Percentiles rank a stretch among this genome's conserved stretches.
These are phyloP conservation scores for Pseudozyma sp. DNA, from an alignment of 1,284 basidiomycete genomes.

Conservation along the genomic window DNA sequence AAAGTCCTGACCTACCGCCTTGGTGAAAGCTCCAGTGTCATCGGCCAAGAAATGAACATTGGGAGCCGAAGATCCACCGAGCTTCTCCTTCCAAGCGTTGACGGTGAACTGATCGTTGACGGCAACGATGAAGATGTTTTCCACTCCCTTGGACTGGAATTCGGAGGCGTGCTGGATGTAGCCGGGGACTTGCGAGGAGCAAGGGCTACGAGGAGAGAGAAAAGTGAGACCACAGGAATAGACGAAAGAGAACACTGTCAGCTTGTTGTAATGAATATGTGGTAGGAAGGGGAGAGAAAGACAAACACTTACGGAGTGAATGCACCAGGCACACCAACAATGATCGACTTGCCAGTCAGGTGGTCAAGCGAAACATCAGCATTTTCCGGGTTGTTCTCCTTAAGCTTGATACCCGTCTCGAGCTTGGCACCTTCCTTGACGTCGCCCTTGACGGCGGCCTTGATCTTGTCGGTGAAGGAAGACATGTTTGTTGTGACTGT, in stretches of 20 bases:
- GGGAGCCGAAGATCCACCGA: constrained; percentile 39
- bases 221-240: not conserved
- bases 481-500: constrained; percentile 22
- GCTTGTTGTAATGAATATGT: not conserved
- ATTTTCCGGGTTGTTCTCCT: constrained; percentile 59
- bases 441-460: constrained; percentile 44
- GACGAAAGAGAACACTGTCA: constrained; percentile 8
- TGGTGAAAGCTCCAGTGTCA: constrained; percentile 65
- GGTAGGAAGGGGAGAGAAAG: not conserved
- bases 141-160: constrained; percentile 62
- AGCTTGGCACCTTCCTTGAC: constrained; percentile 58
- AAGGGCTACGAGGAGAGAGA: constrained; percentile 36
- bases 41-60: constrained; percentile 65
- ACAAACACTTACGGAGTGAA: constrained; percentile 39
- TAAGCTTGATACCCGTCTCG: constrained; percentile 50
- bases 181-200: constrained; percentile 66
- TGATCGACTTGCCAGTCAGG: constrained; percentile 44
- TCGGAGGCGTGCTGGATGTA: constrained; percentile 59
- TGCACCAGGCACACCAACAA: constrained; percentile 49
- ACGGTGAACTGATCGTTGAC: constrained; percentile 66
- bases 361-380: constrained; percentile 54
- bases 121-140: constrained; percentile 61
- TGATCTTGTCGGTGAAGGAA: constrained; percentile 53
- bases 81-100: constrained; percentile 66
- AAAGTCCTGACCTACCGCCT: constrained; percentile 60